Percentiles rank a stretch among this genome's conserved stretches.
phyloP scores from a whole-genome alignment of 2,329 filamentous ascomycete genomes.

The Phaeomoniella chlamydospora region DNA sequence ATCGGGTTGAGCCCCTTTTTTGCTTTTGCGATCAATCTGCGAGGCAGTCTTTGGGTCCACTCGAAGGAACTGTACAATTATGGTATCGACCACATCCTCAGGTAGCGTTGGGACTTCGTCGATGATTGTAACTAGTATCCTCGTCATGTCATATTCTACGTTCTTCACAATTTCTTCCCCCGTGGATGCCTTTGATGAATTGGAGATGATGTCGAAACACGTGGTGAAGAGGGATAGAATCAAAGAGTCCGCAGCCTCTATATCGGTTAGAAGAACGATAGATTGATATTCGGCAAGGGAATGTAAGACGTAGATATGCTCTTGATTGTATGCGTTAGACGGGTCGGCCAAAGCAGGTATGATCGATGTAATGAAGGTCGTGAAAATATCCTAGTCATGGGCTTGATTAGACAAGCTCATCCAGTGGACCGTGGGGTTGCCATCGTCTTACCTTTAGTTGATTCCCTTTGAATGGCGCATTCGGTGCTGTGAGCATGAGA shows the following conservation, averaged over 20 bases:
- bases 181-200: conserved; percentile 55
- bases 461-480: conserved; percentile 81
- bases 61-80: conserved; percentile 89
- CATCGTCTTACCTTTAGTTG: conserved; percentile 63
- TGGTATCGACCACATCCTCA: conserved; percentile 71
- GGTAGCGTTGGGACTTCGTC: conserved; percentile 73
- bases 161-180: conserved; percentile 83
- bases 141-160: conserved; percentile 83
- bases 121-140: conserved; percentile 69
- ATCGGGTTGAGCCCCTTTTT: conserved; percentile 41
- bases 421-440: not conserved
- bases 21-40: conserved; percentile 42
- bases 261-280: conserved; percentile 78
- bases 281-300: conserved; percentile 90
- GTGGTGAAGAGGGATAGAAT: conserved; percentile 70
- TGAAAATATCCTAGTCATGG: conserved; percentile 67
- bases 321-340: conserved; percentile 76
- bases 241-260: conserved; percentile 67
- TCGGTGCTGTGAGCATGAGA: conserved; percentile 78
- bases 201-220: conserved; percentile 84
- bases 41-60: conserved; percentile 52
- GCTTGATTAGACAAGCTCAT: too few relatives aligned
- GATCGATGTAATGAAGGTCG: conserved; percentile 68
- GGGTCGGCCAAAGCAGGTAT: conserved; percentile 77
- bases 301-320: conserved; percentile 80